Evolutionary conservation across 2,329 filamentous ascomycete genomes (phyloP), one percentile per base, ranked within the genome.

Genomic region (Aspergillus transmontanensis): DNA sequence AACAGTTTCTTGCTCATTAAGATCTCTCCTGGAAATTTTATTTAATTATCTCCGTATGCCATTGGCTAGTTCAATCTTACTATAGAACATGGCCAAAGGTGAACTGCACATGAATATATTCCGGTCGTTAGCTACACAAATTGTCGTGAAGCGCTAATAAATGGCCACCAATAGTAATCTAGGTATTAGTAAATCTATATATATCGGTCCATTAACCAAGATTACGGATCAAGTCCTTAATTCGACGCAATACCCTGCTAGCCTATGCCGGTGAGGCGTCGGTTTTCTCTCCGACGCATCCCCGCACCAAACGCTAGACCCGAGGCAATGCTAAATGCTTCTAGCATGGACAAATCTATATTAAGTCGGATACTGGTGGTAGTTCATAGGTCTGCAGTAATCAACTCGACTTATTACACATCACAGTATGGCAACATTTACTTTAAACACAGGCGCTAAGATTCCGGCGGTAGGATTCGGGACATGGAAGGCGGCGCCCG

Each of bases 171-270:
- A 16, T 16, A 1, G 2, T 16, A 16, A 16, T 6, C 14, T 16
- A 6, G 5, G 2, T 16, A 16, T 6, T 16, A 0, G 1, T 16
- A 36, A 36, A 2, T 3, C 0, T 0, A 36, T 7, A 36, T 0
- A 2, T 3, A 3, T 36, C 34, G 14, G 34, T 7, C 5, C 1
- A 36, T 36, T 7, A 16, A 2, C 14, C 2, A 6, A 1, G 5
- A 2, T 2, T 3, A 1, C 14, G 14, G 34, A 36, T 1, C 34
- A 16, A 5, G 14, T 2, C 34, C 6, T 16, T 36, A 16, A 36
- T 3, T 36, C 14, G 34, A 36, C 34, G 14, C 14, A 36, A 14
- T 6, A 3, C 14, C 34, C 34, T 36, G 6, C 14, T 12, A 36
- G 34, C 14, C 5, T 3, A 16, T 14, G 14, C 14, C 5, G 6